phyloP scores from a whole-genome alignment of 768 basidiomycete species.

The Mycena capillaripes region DNA sequence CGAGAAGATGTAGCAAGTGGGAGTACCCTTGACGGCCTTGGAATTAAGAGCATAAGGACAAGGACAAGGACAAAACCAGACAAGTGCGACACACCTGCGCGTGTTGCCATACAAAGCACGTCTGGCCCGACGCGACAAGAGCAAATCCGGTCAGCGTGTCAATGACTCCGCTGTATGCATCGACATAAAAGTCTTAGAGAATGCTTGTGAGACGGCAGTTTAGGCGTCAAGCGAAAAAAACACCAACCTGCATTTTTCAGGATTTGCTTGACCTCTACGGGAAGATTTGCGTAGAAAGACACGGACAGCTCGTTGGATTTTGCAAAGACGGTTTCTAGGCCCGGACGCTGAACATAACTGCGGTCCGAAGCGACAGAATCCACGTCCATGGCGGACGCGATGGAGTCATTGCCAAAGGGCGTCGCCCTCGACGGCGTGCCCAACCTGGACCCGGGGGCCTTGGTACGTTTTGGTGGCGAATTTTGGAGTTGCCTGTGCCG shows the following conservation, averaged over 20 bases:
- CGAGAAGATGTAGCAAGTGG: conserved; percentile 87
- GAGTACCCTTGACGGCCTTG: conserved; percentile 75
- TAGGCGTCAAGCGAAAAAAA: conserved; percentile 1
- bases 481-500: conserved; percentile 47
- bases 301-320: conserved; percentile 81
- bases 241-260: conserved; percentile 76
- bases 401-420: conserved; percentile 55
- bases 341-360: conserved; percentile 47
- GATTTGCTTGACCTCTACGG: conserved; percentile 81
- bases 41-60: conserved; percentile 11
- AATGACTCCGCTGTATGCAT: conserved; percentile 78
- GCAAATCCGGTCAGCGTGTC: conserved; percentile 82
- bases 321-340: conserved; percentile 69
- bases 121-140: conserved; percentile 76
- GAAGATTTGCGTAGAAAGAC: conserved; percentile 77
- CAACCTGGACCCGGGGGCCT: conserved; percentile 53
- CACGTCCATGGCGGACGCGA: conserved; percentile 75
- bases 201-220: conserved; percentile 8
- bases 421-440: conserved; percentile 54
- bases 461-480: conserved; percentile 49
- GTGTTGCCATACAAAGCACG: conserved; percentile 90
- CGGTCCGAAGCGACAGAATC: conserved; percentile 62
- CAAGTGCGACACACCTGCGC: conserved; percentile 62
- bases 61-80: not conserved
- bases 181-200: conserved; percentile 72